Conservation (phyloP, 2,329 filamentous ascomycete genomes). For the Cladobotryum protrusum region DNA sequence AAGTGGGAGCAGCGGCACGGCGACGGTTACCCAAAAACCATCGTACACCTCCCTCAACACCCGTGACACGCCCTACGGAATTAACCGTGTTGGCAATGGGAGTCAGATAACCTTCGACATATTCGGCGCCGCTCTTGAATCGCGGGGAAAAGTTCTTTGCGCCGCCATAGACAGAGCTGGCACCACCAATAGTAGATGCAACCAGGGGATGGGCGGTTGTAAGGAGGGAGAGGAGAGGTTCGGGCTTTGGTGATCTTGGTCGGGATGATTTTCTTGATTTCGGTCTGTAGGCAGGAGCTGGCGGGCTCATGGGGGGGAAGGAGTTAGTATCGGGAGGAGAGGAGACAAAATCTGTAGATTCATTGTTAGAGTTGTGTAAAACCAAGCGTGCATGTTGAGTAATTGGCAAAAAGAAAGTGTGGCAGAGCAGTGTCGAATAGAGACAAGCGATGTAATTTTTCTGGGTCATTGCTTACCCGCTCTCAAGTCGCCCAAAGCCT, state of each 20-base stretch:
- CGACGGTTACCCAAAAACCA: conserved; percentile 67
- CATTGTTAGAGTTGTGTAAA: no score
- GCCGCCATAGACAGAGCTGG: conserved; percentile 75
- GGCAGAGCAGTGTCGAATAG: no score
- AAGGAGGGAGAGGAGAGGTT: conserved; percentile 79
- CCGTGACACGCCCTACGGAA: conserved; percentile 75
- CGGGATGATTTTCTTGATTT: conserved; percentile 7
- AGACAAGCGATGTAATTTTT: no score
- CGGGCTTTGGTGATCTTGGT: conserved; percentile 49
- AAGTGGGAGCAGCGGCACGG: conserved; percentile 37
- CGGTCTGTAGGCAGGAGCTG: conserved; percentile 26
- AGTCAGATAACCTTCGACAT: conserved; percentile 81
- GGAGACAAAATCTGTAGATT: conserved; percentile 55
- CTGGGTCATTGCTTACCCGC: conserved; percentile 49
- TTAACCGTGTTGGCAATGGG: conserved; percentile 83
- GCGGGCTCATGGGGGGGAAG: conserved; percentile 33
- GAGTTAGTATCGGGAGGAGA: conserved; percentile 48
- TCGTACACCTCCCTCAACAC: conserved; percentile 78
- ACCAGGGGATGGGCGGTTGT: conserved; percentile 84
- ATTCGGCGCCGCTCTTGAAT: conserved; percentile 83
- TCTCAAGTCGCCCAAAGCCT: conserved; percentile 68
- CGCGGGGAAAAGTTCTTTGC: conserved; percentile 88
- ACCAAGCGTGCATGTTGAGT: no score
- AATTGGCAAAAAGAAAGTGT: no score
- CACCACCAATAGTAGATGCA: conserved; percentile 76